phyloP scores from a whole-genome alignment of 768 basidiomycete genomes.

The Leccinum imitatum region DNA sequence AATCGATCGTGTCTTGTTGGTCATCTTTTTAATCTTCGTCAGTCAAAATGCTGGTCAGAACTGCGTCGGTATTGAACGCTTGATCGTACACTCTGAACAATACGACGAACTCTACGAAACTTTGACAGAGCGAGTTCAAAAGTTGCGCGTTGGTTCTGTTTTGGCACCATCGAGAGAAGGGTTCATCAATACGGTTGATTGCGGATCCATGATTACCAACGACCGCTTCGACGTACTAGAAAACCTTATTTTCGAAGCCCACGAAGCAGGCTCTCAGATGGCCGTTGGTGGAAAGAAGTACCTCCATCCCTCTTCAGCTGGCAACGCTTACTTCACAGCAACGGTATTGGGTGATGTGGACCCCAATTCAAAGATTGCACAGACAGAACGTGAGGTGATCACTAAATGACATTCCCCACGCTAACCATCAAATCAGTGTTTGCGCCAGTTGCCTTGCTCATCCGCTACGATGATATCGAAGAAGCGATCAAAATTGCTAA shows the following conservation, averaged over 20 bases:
- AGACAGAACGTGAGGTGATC: constrained; percentile 59
- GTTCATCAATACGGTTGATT: constrained; percentile 73
- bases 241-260: constrained; percentile 66
- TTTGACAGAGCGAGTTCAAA: constrained; percentile 60
- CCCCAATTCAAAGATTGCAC: constrained; percentile 70
- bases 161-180: constrained; percentile 65
- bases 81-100: constrained; percentile 79
- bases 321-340: constrained; percentile 83
- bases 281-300: constrained; percentile 65
- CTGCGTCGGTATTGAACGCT: constrained; percentile 94
- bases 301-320: constrained; percentile 61
- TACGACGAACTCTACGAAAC: constrained; percentile 73
- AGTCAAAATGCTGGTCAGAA: constrained; percentile 96
- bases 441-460: constrained; percentile 86
- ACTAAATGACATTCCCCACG: neutral
- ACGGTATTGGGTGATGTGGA: constrained; percentile 84
- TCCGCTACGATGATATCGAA: constrained; percentile 80
- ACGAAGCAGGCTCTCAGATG: constrained; percentile 62
- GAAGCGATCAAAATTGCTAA: constrained; percentile 90
- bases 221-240: constrained; percentile 71
- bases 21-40: constrained; percentile 4
- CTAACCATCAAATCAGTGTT: constrained; percentile 63
- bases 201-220: constrained; percentile 82
- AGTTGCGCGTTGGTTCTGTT: constrained; percentile 78
- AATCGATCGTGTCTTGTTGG: neutral